These are phyloP conservation scores for Chalaropsis ovoidea DNA, from an alignment of 2,329 filamentous ascomycete genomes.

Conservation along the genomic window DNA sequence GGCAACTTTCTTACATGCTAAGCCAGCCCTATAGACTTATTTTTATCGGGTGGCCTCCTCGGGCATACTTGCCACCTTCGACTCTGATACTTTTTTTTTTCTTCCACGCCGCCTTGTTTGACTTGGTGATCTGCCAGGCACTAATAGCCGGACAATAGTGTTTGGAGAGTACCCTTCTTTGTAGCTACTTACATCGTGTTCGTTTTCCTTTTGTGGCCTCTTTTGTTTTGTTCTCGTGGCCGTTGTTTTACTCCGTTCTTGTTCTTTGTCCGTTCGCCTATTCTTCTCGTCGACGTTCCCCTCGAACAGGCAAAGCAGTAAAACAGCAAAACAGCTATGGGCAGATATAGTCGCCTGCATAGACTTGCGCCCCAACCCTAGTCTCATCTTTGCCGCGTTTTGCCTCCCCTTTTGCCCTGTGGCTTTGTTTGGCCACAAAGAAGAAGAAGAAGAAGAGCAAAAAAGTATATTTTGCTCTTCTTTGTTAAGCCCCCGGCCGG, in stretches of 20 bases:
- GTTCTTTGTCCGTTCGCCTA: not conserved
- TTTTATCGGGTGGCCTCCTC: not conserved
- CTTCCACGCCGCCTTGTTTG: not conserved
- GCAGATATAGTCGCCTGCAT: slow-evolving; percentile 1
- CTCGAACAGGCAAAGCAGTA: not conserved
- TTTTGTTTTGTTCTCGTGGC: not conserved
- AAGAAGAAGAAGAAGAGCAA: not conserved
- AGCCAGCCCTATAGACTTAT: not conserved
- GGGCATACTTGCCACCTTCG: not conserved
- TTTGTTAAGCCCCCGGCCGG: not conserved
- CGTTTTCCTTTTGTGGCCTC: not conserved
- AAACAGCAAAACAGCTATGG: not conserved
- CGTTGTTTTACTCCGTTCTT: not conserved
- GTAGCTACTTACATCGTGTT: not conserved
- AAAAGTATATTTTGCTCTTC: not conserved
- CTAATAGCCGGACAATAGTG: slow-evolving; percentile 3
- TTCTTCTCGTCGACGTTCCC: not conserved
- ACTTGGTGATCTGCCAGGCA: not conserved
- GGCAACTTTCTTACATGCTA: not conserved
- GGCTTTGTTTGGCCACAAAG: not conserved
- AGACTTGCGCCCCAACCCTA: slow-evolving; percentile 6
- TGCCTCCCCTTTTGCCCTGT: not conserved
- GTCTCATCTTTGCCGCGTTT: not conserved
- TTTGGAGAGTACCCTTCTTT: not conserved
- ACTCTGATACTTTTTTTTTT: not conserved